phyloP scores from a whole-genome alignment of 495 filamentous ascomycete species.

The Tuber indicum region DNA sequence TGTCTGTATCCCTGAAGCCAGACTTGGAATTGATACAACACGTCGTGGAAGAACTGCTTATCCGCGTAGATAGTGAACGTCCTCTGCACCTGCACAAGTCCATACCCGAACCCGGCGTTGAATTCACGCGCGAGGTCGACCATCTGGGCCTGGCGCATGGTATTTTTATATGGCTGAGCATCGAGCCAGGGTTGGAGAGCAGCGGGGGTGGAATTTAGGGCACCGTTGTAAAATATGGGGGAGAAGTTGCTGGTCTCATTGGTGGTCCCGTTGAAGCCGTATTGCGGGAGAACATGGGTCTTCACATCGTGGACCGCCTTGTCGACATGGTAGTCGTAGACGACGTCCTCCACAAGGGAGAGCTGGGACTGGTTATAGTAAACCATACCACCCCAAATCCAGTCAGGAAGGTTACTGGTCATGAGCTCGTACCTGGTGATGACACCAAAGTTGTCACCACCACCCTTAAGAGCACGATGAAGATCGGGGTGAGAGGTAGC shows the following conservation, averaged over 20 bases:
- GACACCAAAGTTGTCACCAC: slow-evolving; percentile 57
- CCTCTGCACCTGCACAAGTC: slow-evolving; percentile 12
- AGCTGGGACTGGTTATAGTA: background rate
- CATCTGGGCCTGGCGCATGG: background rate
- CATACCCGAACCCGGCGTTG: background rate
- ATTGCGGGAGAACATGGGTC: slow-evolving; percentile 16
- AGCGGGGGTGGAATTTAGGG: background rate
- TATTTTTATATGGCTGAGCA: background rate
- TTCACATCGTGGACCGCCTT: slow-evolving; percentile 4
- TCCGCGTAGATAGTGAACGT: slow-evolving; percentile 20
- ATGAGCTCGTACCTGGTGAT: slow-evolving; percentile 51
- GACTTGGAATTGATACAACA: slow-evolving; percentile 2
- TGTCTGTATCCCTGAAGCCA: slow-evolving; percentile 16
- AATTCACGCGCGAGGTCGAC: background rate
- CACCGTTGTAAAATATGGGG: background rate
- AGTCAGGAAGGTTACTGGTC: slow-evolving; percentile 32
- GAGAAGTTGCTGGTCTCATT: background rate
- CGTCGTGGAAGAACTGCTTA: slow-evolving; percentile 11
- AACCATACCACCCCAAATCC: background rate
- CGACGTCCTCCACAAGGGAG: background rate
- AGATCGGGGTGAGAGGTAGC: slow-evolving; percentile 44
- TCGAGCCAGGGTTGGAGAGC: background rate
- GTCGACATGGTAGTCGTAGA: background rate
- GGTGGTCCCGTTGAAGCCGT: background rate
- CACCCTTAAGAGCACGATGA: slow-evolving; percentile 52